Percentiles rank a stretch among this genome's conserved stretches.
These are phyloP conservation scores for Circinella minor DNA, from an alignment of 371 early-diverging fungal genomes.

Conservation along the genomic window DNA sequence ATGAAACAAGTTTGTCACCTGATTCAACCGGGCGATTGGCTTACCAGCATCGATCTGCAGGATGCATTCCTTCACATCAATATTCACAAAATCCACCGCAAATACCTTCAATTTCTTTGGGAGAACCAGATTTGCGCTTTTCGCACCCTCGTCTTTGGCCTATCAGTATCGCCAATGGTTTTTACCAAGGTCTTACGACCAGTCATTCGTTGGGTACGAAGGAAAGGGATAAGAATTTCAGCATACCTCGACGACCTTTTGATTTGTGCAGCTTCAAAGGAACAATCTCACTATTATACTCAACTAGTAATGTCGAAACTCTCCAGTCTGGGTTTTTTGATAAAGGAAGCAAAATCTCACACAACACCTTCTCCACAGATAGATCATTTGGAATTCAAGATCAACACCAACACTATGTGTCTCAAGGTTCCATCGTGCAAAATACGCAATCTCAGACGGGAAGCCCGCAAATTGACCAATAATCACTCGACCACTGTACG, in stretches of 20 bases:
- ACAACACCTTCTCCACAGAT: slow-evolving; percentile 18
- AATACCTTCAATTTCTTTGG: slow-evolving; percentile 27
- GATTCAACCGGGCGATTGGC: slow-evolving; percentile 23
- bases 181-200: slow-evolving; percentile 36
- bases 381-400: slow-evolving; percentile 24
- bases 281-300: background rate
- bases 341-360: slow-evolving; percentile 24
- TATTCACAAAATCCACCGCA: slow-evolving; percentile 5
- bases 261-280: slow-evolving; percentile 9
- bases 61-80: slow-evolving; percentile 22
- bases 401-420: slow-evolving; percentile 21
- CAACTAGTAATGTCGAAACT: slow-evolving; percentile 16
- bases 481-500: slow-evolving; percentile 7
- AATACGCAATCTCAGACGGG: slow-evolving; percentile 19
- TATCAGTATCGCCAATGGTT: slow-evolving; percentile 29
- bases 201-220: slow-evolving; percentile 27
- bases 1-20: slow-evolving; percentile 9
- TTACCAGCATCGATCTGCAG: slow-evolving; percentile 17
- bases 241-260: slow-evolving; percentile 35
- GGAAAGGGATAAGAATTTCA: slow-evolving; percentile 22
- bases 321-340: slow-evolving; percentile 21
- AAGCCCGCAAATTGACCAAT: slow-evolving; percentile 6
- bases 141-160: slow-evolving; percentile 27
- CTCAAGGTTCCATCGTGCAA: slow-evolving; percentile 17
- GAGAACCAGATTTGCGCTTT: slow-evolving; percentile 2